Evolutionary conservation across 2,329 filamentous ascomycete species (phyloP).

Genomic region (Aspergillus pseudoviridinutans): DNA sequence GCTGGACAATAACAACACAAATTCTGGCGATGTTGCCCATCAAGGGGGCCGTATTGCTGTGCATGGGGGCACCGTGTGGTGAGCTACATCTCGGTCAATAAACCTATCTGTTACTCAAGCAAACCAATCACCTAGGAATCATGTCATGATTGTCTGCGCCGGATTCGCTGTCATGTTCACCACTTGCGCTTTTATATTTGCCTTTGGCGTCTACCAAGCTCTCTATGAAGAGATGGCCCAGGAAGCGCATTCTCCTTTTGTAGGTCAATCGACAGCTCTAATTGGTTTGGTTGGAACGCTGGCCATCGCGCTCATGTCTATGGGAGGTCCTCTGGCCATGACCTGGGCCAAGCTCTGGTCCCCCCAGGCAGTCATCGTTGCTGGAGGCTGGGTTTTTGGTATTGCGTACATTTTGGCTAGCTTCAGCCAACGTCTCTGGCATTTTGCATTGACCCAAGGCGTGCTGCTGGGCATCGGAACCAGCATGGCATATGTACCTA

Average conservation of each 20-base stretch:
- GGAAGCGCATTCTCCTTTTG: conserved; percentile 29
- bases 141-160: no score
- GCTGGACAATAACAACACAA: no score
- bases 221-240: conserved; percentile 34
- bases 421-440: conserved; percentile 31
- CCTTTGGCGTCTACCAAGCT: conserved; percentile 40
- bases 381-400: conserved; percentile 17
- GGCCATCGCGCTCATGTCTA: conserved; percentile 33
- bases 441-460: conserved; percentile 32
- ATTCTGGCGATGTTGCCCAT: no score
- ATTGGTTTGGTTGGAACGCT: conserved; percentile 40
- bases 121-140: no score
- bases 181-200: conserved; percentile 36
- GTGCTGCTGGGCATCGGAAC: conserved; percentile 35
- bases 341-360: conserved; percentile 34
- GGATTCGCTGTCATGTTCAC: conserved; percentile 26
- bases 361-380: conserved; percentile 25
- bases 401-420: conserved; percentile 26
- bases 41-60: no score
- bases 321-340: conserved; percentile 31
- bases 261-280: conserved; percentile 29
- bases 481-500: conserved; percentile 35
- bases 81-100: no score
- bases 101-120: no score
- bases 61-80: no score